Base-by-base conservation (phyloP, 768 basidiomycete genomes). In the Mycena haematopus region DNA sequence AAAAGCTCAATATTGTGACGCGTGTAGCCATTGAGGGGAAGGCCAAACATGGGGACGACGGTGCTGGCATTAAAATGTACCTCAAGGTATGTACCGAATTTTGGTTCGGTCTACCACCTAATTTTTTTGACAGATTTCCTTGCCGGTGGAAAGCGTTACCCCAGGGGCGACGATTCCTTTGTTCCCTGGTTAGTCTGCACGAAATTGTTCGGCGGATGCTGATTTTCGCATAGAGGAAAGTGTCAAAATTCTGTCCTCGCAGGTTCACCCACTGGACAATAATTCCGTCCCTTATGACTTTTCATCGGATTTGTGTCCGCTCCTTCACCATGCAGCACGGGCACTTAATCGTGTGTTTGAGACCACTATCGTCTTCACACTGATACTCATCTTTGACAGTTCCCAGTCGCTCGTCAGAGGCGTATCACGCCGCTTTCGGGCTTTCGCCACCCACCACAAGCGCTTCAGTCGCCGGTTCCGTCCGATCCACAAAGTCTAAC, bases 281-380 rank as follows among this genome's bases (percentile, higher is more conserved):
- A 84, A 84, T 63, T 91, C 88, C 5, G 81, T 81, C 2, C 92
- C 92, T 9, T 93, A 92, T 76, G 85, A 85, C 70, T 92, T 92
- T 71, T 90, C 89, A 5, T 81, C 87, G 0, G 72, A 82, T 2
- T 73, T 82, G 29, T 87, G 78, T 5, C 89, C 91, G 14, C 78
- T 89, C 14, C 80, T 93, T 3, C 82, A 86, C 66, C 86, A 83
- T 54, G 90, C 91, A 11, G 88, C 86, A 9, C 82, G 85, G 29
- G 87, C 89, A 21, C 79, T 93, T 21, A 87, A 85, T 65, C 79
- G 66, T 67, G 27, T 29, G 66, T 49, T 44, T 9, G 2, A 11
- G 1, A 5, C n/a, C 3, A 19, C 33, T 21, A 17, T 11, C n/a
- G 4, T 52, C 7, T 40, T 25, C 5, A 3, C 24, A 3, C 45